Evolutionary conservation across 805 yeast species (phyloP).

Genomic region (Ogataea chonburiensis): DNA sequence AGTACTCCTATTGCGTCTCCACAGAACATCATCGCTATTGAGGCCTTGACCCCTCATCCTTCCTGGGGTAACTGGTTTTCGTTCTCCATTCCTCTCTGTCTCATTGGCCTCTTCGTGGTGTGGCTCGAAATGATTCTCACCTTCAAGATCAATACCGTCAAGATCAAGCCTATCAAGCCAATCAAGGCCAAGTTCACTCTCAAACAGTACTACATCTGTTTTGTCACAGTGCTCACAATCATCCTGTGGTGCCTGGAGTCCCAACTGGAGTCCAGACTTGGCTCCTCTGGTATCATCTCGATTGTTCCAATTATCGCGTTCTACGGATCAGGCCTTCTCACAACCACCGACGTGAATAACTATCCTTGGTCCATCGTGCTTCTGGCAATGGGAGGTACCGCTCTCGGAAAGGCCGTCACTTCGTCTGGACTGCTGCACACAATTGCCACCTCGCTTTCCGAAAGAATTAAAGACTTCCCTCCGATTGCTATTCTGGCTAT

Average conservation of each 20-base stretch:
- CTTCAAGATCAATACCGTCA: slow-evolving; percentile 48
- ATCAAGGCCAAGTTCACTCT: slow-evolving; percentile 44
- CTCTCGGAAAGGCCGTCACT: slow-evolving; percentile 50
- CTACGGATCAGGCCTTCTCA: slow-evolving; percentile 49
- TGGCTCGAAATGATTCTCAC: slow-evolving; percentile 54
- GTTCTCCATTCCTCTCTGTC: slow-evolving; percentile 47
- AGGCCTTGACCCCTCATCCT: slow-evolving; percentile 51
- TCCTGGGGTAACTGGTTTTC: slow-evolving; percentile 60
- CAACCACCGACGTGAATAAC: slow-evolving; percentile 47
- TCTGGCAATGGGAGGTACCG: slow-evolving; percentile 56
- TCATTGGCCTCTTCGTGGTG: slow-evolving; percentile 39
- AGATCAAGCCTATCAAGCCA: slow-evolving; percentile 46
- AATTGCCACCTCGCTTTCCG: slow-evolving; percentile 45
- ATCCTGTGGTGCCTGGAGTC: slow-evolving; percentile 49
- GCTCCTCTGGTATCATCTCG: slow-evolving; percentile 49
- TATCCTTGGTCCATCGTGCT: slow-evolving; percentile 56
- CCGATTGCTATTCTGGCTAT: slow-evolving; percentile 46
- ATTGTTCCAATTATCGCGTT: slow-evolving; percentile 47
- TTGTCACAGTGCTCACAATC: slow-evolving; percentile 44
- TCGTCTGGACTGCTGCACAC: slow-evolving; percentile 49
- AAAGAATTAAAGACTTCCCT: slow-evolving; percentile 40
- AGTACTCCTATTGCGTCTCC: slow-evolving; percentile 56
- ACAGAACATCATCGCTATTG: slow-evolving; percentile 54
- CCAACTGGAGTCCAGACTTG: slow-evolving; percentile 42
- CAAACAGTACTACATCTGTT: slow-evolving; percentile 43